These are phyloP conservation scores for Uronychia binucleata DNA, from an alignment of 73 alveolate genomes.

Conservation along the genomic window DNA sequence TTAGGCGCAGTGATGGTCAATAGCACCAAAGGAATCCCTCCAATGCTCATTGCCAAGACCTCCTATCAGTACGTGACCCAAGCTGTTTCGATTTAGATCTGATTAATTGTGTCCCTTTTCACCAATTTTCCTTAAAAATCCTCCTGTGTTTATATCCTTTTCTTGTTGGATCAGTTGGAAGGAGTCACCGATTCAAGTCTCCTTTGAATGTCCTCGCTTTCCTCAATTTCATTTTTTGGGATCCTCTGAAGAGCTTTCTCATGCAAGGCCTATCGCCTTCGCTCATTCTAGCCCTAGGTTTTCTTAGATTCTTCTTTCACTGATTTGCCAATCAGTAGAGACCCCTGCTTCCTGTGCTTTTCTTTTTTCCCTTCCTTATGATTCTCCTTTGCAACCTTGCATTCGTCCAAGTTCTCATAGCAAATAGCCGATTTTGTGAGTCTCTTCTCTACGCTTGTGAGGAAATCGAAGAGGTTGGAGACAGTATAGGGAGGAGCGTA, in stretches of 20 bases:
- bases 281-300: not conserved
- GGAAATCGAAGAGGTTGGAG: not conserved
- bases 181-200: too few species aligned
- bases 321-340: too few species aligned
- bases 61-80: not conserved
- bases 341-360: not conserved
- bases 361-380: not conserved
- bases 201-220: not conserved
- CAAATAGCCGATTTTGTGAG: not conserved
- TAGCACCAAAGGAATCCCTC: conserved; percentile 35
- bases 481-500: conserved; percentile 27
- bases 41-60: conserved; percentile 9
- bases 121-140: not conserved
- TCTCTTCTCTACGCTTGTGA: not conserved
- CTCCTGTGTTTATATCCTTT: not conserved
- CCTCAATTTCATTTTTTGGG: not conserved
- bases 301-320: not conserved
- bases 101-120: not conserved
- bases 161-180: too few species aligned
- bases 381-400: not conserved
- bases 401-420: too few species aligned
- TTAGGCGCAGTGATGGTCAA: conserved; percentile 31
- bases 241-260: not conserved
- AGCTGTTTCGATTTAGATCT: conserved; percentile 9
- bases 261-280: not conserved